phyloP scores from a whole-genome alignment of 1,284 basidiomycete genomes.

The Leccinum griseonigrum region DNA sequence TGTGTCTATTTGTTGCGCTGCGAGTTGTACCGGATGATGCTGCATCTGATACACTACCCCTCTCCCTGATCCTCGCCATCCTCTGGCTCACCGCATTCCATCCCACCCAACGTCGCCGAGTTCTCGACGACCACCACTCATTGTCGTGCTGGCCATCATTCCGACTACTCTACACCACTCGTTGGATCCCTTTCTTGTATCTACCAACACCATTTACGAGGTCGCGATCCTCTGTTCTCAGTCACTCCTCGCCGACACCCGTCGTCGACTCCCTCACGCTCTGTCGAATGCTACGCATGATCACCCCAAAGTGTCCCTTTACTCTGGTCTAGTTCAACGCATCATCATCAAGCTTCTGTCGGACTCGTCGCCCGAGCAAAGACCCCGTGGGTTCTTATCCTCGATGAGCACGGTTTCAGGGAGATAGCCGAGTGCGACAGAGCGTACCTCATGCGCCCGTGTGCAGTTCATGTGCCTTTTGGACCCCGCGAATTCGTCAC shows the following conservation, averaged over 20 bases:
- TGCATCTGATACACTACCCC: too few species aligned
- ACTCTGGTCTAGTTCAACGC: slow-evolving; percentile 30
- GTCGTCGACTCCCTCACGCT: slow-evolving; percentile 38
- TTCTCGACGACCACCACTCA: too few species aligned
- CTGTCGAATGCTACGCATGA: slow-evolving; percentile 24
- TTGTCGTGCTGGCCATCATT: slow-evolving; percentile 45
- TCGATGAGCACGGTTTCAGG: slow-evolving; percentile 45
- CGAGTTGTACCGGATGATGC: too few species aligned
- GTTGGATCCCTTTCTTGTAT: slow-evolving; percentile 36
- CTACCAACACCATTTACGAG: slow-evolving; percentile 38
- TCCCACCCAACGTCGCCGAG: too few species aligned
- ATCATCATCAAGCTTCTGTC: slow-evolving; percentile 24
- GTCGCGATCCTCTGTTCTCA: slow-evolving; percentile 50
- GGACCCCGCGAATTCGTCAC: slow-evolving; percentile 43
- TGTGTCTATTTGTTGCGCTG: too few species aligned
- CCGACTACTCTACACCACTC: slow-evolving; percentile 35
- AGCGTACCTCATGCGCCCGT: slow-evolving; percentile 38
- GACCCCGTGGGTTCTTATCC: slow-evolving; percentile 50
- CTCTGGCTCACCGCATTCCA: too few species aligned
- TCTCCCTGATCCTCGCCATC: too few species aligned
- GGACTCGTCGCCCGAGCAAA: slow-evolving; percentile 35
- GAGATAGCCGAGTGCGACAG: slow-evolving; percentile 31
- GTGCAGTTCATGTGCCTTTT: slow-evolving; percentile 37
- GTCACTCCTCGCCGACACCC: slow-evolving; percentile 34
- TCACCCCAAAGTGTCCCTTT: slow-evolving; percentile 45